Evolutionary conservation across 345 rosid species (phyloP).

Genomic region (Clarkia xantiana): DNA sequence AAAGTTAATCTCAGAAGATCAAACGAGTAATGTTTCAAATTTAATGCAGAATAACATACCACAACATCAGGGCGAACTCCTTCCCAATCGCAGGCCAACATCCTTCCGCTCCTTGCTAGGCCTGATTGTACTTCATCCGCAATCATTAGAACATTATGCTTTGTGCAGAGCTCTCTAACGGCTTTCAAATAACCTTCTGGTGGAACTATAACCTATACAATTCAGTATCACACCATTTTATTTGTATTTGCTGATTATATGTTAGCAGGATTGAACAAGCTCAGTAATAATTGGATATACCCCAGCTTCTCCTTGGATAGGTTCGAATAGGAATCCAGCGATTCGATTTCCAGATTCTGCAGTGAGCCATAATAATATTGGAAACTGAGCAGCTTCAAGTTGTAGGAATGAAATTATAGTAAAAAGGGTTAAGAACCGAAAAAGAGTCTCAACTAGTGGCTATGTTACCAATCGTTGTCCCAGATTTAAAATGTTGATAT

Average conservation of each 20-base stretch:
- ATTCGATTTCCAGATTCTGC: conserved; percentile 63
- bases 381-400: too few species aligned
- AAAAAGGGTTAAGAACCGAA: too few species aligned
- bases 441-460: too few species aligned
- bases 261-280: too few species aligned
- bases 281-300: conserved; percentile 24
- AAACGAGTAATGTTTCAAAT: too few species aligned
- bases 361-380: conserved; percentile 1
- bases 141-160: conserved; percentile 73
- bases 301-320: conserved; percentile 99
- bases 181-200: conserved; percentile 69
- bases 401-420: neutral
- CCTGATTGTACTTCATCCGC: conserved; percentile 98
- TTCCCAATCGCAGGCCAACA: conserved; percentile 98
- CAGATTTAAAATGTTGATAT: too few species aligned
- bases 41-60: conserved; percentile 23
- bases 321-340: conserved; percentile 92
- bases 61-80: conserved; percentile 77
- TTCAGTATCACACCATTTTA: neutral
- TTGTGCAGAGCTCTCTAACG: conserved; percentile 74
- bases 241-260: neutral
- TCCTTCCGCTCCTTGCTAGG: conserved; percentile 68
- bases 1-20: too few species aligned
- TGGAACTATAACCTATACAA: conserved; percentile 63
- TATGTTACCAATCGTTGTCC: too few species aligned